Base-by-base conservation (phyloP, 1,284 basidiomycete species). In the Irpex sp. region DNA sequence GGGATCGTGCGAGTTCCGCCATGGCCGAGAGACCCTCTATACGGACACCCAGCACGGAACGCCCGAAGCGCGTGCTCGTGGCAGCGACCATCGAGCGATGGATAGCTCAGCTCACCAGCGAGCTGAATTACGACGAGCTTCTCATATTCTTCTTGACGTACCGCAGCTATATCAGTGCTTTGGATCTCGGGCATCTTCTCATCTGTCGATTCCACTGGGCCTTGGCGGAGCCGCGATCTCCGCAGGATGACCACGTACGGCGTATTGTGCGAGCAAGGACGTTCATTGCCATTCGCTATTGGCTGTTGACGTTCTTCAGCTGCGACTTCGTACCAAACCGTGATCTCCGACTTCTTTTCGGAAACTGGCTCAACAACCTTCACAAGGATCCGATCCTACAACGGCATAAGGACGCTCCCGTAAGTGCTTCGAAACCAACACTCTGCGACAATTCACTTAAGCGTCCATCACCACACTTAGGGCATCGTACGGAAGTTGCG, bases 81-180 rank as follows among this genome's bases (percentile, higher is more conserved):
- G 93, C 92, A 0, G 93, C 93, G 3, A 94, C 92, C 3, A 92
- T 95, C 67, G 93, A 95, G 72, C 86, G 93, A 1, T 94, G 93
- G 92, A 88, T 95, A 63, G 92, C 92, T 0, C 93, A 95, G 70
- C 78, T 95, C 55, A 95, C 93, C 36, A 91, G 88, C 69, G 87
- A 90, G 68, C 79, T 94, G 67, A 87, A 92, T 72, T 91, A 92
- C 64, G 90, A 93, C 72, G 89, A 94, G 68, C 80, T 95, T 21
- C 81, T 93, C 62, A 86, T 91, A 67, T 95, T 95, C 74, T 94
- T 95, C 81, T 82, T 95, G 71, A 94, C 92, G 1, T 95, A 94
- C 71, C 86, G 94, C 61, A 86, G 89, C 36, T 95, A 93, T 73
- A 83, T 95, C 70, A 83, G 81, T 59, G 85, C 90, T 4, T 77